Evolutionary conservation across 768 basidiomycete genomes (phyloP).

Genomic region (Leccinum broughii): DNA sequence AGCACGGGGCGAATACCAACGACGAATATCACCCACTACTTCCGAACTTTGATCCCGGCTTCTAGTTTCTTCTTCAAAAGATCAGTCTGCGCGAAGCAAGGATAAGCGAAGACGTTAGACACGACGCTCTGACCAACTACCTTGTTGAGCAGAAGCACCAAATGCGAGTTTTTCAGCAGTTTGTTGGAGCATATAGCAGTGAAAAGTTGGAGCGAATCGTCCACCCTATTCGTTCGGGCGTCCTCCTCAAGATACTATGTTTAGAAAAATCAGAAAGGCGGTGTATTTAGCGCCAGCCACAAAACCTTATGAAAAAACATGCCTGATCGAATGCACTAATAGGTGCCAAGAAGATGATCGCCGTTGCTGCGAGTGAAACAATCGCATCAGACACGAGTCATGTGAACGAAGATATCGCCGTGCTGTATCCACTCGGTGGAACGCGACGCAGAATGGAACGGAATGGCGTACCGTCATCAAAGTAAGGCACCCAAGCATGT

Average conservation of each 20-base stretch:
- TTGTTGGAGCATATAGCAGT: slow-evolving; percentile 73
- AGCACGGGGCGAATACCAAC: neutral
- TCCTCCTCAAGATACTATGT: slow-evolving; percentile 80
- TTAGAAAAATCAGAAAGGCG: slow-evolving; percentile 9
- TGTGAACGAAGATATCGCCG: slow-evolving; percentile 17
- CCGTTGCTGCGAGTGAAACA: slow-evolving; percentile 52
- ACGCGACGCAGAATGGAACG: slow-evolving; percentile 10
- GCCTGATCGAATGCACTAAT: slow-evolving; percentile 89
- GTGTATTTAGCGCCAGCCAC: slow-evolving; percentile 9
- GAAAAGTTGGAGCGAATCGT: slow-evolving; percentile 81
- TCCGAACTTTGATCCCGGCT: slow-evolving; percentile 64
- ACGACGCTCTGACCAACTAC: slow-evolving; percentile 35
- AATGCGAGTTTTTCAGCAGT: slow-evolving; percentile 68
- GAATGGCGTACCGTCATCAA: slow-evolving; percentile 68
- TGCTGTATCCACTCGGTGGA: slow-evolving; percentile 16
- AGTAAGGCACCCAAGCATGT: slow-evolving; percentile 82
- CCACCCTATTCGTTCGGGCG: slow-evolving; percentile 72
- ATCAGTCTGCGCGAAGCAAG: slow-evolving; percentile 51
- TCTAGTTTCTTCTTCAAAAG: slow-evolving; percentile 71
- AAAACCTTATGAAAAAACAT: slow-evolving; percentile 15
- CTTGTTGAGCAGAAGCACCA: slow-evolving; percentile 81
- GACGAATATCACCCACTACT: slow-evolving; percentile 58
- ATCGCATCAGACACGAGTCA: slow-evolving; percentile 12
- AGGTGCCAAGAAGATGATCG: slow-evolving; percentile 85
- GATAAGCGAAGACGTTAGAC: slow-evolving; percentile 8